Conservation (phyloP, 176 grass and related monocot genomes). For the Tillandsia fasciculata region DNA sequence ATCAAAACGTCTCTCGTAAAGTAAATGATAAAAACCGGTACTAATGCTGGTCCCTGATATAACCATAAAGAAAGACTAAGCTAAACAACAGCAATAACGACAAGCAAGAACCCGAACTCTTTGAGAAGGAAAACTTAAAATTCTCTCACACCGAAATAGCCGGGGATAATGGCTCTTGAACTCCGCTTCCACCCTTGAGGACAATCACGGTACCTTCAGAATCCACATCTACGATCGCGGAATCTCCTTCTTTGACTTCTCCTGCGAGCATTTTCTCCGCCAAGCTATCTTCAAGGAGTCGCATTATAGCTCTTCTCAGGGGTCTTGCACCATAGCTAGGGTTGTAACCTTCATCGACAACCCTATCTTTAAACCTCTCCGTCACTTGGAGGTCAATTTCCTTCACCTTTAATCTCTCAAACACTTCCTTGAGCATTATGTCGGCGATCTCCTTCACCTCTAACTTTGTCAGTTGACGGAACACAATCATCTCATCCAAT, state of each 20-base stretch:
- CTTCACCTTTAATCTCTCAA: slow-evolving; percentile 54
- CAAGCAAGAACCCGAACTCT: background rate
- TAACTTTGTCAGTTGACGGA: slow-evolving; percentile 74
- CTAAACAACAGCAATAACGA: background rate
- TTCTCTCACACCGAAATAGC: slow-evolving; percentile 18
- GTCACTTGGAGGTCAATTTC: slow-evolving; percentile 73
- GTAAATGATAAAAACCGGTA: no score
- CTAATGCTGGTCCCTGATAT: background rate
- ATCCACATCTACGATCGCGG: slow-evolving; percentile 70
- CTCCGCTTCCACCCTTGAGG: slow-evolving; percentile 40
- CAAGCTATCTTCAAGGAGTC: slow-evolving; percentile 76
- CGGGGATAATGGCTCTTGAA: slow-evolving; percentile 43
- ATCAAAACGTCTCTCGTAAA: no score
- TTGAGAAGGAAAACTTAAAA: background rate
- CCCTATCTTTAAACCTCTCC: slow-evolving; percentile 68
- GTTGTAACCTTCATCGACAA: slow-evolving; percentile 83
- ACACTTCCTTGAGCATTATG: slow-evolving; percentile 79
- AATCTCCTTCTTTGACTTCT: slow-evolving; percentile 68
- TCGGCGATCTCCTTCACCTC: slow-evolving; percentile 84
- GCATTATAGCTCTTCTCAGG: slow-evolving; percentile 70
- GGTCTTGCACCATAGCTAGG: slow-evolving; percentile 71
- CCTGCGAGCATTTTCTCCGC: slow-evolving; percentile 59
- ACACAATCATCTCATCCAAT: slow-evolving; percentile 87
- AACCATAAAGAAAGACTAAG: background rate
- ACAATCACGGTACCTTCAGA: slow-evolving; percentile 59